Evolutionary conservation across 306 rosid genomes (phyloP).

Genomic region (Cucumis sativus): DNA sequence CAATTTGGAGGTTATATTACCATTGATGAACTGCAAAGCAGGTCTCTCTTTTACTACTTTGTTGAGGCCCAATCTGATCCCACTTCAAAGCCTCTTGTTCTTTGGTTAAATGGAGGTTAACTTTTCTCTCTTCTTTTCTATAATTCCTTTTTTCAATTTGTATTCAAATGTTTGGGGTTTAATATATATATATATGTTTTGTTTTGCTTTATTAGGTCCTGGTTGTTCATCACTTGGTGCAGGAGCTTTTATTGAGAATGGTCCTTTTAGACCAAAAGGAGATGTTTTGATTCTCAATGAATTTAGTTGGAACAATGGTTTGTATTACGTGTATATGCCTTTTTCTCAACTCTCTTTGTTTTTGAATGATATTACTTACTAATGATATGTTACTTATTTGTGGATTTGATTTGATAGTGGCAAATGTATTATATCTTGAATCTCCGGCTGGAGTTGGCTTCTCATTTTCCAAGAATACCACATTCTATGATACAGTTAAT

Average conservation of each 20-base stretch:
- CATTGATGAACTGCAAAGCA: slow-evolving; percentile 16
- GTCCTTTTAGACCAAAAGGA: too few species aligned
- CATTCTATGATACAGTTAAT: slow-evolving; percentile 32
- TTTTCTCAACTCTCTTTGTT: too few species aligned
- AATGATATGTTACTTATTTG: background rate
- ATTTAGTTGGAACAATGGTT: slow-evolving; percentile 57
- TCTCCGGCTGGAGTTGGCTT: slow-evolving; percentile 83
- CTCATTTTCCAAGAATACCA: slow-evolving; percentile 45
- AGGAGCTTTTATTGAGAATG: too few species aligned
- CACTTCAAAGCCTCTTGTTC: slow-evolving; percentile 35
- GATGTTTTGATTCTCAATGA: too few species aligned
- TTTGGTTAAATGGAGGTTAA: slow-evolving; percentile 59
- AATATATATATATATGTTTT: too few species aligned
- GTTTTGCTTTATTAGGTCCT: too few species aligned
- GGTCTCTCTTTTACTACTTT: slow-evolving; percentile 35
- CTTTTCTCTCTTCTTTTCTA: background rate
- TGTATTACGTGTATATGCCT: background rate
- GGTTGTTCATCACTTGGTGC: too few species aligned
- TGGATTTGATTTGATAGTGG: slow-evolving; percentile 21
- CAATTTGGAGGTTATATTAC: slow-evolving; percentile 28
- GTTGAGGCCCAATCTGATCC: slow-evolving; percentile 28
- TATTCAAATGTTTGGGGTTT: too few species aligned
- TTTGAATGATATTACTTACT: too few species aligned
- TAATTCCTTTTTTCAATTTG: too few species aligned
- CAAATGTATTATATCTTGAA: slow-evolving; percentile 56